Base-by-base conservation (phyloP, 177 flowering plant species). In the Vitis hybrid region DNA sequence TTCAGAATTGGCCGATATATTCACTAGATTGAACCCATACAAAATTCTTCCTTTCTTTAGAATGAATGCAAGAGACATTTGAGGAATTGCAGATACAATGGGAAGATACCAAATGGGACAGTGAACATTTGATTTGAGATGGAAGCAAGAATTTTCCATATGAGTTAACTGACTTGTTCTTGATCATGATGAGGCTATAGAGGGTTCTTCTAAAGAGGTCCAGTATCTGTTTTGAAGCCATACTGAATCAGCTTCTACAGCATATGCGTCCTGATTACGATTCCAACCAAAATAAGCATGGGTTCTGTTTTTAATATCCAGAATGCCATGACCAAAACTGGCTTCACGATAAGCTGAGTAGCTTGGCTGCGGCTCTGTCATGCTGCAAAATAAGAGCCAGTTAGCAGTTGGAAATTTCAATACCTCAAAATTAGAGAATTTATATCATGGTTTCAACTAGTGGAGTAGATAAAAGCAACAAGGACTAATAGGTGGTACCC, bases 261-360 rank as follows among this genome's bases (percentile, higher is more conserved):
- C 82, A 69, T 67, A 73, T 24, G 90, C 93, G 69, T 94, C 97
- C 70, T 94, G 86, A 72, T 90, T 94, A 2, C 97, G 84, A 63
- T 90, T 84, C 98, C 98, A 94, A 58, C 81, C 65, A 75, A 82
- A 94, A 62, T 81, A 77, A 1, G 97, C 96, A 79, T 90, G 97
- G 7, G 90, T 94, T 47, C 89, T 74, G 83, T 94, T 94, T 84
- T 92, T 94, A n/a, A 92, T 87, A 11, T 87, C 89, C 6, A 94
- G 78, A 51, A 79, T 87, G 15, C 88, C 91, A 61, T 92, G 98
- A 1, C 96, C 97, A 67, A 82, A 94, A 76, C 97, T 92, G 44
- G 96, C 82, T 78, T 94, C 96, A 0, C 92, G 82, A 62, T 57
- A 90, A 11, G 97, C 96, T 17, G 98, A 94, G 78, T 92, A 94